Conservation (phyloP, 2,329 filamentous ascomycete genomes). For the Beauveria medogensis region DNA sequence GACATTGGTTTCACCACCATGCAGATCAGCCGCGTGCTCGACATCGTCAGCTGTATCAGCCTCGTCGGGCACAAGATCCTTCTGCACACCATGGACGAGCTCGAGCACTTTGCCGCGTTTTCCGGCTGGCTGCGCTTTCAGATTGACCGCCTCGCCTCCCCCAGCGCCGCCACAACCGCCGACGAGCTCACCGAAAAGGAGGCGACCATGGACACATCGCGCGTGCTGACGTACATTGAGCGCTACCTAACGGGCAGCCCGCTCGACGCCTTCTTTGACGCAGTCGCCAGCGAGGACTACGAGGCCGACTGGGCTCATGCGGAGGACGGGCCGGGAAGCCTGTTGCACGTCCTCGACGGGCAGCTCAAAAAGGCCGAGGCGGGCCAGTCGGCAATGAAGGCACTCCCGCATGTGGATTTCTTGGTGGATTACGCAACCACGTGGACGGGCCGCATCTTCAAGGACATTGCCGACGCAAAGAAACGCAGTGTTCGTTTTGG, state of each 20-base stretch:
- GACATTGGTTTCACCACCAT: slow-evolving; percentile 58
- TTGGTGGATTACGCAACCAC: slow-evolving; percentile 49
- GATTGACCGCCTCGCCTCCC: slow-evolving; percentile 66
- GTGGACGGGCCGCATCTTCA: slow-evolving; percentile 55
- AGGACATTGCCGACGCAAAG: slow-evolving; percentile 61
- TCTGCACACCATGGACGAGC: slow-evolving; percentile 63
- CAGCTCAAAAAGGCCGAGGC: slow-evolving; percentile 40
- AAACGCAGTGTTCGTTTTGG: slow-evolving; percentile 61
- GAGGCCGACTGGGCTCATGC: slow-evolving; percentile 36
- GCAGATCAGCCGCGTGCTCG: slow-evolving; percentile 57
- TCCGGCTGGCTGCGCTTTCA: slow-evolving; percentile 77
- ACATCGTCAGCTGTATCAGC: slow-evolving; percentile 67
- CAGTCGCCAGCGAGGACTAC: slow-evolving; percentile 42
- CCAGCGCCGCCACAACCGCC: slow-evolving; percentile 45
- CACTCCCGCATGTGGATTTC: slow-evolving; percentile 54
- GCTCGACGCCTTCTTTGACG: slow-evolving; percentile 52
- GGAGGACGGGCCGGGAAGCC: slow-evolving; percentile 34
- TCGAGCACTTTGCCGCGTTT: slow-evolving; percentile 69
- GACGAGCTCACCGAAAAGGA: slow-evolving; percentile 75
- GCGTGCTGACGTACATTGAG: slow-evolving; percentile 71
- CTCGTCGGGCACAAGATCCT: slow-evolving; percentile 68
- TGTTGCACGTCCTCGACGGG: slow-evolving; percentile 41
- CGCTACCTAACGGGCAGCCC: slow-evolving; percentile 59
- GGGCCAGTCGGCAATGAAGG: slow-evolving; percentile 38
- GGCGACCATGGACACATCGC: slow-evolving; percentile 62